Evolutionary conservation across 805 yeast species (phyloP).

Genomic region (Saturnispora sekii): DNA sequence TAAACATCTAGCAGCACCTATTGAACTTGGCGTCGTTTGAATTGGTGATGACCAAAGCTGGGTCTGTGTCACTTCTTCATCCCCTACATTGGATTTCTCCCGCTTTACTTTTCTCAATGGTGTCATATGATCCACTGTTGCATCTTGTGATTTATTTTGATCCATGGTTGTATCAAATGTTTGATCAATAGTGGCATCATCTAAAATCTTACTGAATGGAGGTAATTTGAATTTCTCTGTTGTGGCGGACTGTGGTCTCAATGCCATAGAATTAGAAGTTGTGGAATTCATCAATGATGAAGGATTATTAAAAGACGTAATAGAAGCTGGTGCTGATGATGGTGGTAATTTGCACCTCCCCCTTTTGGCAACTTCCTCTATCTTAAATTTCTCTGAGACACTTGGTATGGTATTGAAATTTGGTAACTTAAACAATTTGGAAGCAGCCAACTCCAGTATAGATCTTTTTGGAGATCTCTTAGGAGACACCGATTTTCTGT

Average conservation of each 20-base stretch:
- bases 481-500: neutral
- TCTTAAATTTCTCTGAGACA: neutral
- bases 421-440: neutral
- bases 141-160: constrained; percentile 6
- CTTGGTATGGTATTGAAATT: neutral
- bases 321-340: constrained; percentile 17
- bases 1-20: constrained; percentile 38
- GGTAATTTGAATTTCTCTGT: constrained; percentile 18
- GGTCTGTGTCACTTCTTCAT: constrained; percentile 16
- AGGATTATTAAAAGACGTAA: constrained; percentile 9
- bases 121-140: constrained; percentile 8
- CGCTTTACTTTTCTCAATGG: constrained; percentile 7
- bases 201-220: constrained; percentile 20
- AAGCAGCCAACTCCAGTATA: constrained; percentile 5
- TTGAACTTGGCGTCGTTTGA: constrained; percentile 36
- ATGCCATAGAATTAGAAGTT: neutral
- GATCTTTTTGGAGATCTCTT: neutral
- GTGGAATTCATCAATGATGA: neutral
- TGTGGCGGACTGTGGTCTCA: constrained; percentile 1
- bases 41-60: constrained; percentile 29
- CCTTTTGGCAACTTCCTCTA: constrained; percentile 3
- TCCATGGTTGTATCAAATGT: constrained; percentile 5
- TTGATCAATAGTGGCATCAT: neutral
- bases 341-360: neutral
- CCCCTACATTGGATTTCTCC: constrained; percentile 1